Evolutionary conservation across 208 protist genomes (phyloP), one percentile per base, ranked within the genome.

Genomic region (Leishmania tarentolae): DNA sequence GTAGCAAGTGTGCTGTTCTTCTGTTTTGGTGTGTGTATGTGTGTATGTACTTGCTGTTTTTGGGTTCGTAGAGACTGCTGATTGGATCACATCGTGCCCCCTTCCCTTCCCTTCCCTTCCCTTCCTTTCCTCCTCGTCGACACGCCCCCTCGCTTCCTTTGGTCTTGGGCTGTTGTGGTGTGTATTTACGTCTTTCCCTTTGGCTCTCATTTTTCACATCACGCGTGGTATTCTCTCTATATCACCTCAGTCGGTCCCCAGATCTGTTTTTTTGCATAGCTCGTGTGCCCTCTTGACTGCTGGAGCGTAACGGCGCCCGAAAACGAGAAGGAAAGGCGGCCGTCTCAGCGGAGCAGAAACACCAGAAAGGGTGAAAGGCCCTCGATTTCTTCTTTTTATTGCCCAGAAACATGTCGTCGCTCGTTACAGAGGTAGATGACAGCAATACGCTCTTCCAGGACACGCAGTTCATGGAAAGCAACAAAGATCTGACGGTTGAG

Each of bases 381-480:
- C 66, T 72, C 11, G 40, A 11, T 40, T 13, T 17, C 66, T 21
- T 24, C 28, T 50, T 19, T 47, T 21, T 72, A 72, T 11, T 71
- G 19, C 46, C 47, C 37, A 66, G 15, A 44, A 50, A 15, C 52
- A 77, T 73, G 68, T 47, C 53, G 37, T 42, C 74, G 19, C 24
- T 69, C 44, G 71, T 87, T 37, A 82, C 76, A 3, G 90, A 93
- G 72, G 80, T 89, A 1, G 87, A 86, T 0, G 90, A 96, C 68
- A 92, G 89, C 85, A 78, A 84, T 2, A 63, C 53, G 35, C 78
- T 87, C 46, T 96, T 95, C 87, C 83, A 87, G n/a, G 93, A 96
- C 66, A 90, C 83, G 35, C 84, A 90, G 52, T 96, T 96, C 78
- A 91, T 92, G 73, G 63, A 76, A 13, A 88, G 85, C 42, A 94